Evolutionary conservation across 2,329 filamentous ascomycete genomes (phyloP).

Genomic region (Phaeoacremonium minimum): DNA sequence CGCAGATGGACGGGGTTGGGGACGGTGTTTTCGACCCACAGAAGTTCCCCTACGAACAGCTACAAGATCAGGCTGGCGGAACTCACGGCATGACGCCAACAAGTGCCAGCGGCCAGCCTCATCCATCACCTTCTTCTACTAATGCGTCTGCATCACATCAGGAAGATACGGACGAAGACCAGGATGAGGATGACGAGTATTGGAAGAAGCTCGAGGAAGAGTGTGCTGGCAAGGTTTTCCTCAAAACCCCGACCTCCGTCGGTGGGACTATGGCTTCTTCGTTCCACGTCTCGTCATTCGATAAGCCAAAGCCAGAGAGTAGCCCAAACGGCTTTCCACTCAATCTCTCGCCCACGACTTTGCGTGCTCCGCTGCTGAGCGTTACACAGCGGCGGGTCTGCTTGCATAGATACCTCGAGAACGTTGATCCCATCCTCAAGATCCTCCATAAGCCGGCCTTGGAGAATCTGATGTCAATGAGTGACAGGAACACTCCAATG

Average conservation of each 20-base stretch:
- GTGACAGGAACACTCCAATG: neutral
- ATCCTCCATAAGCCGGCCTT: conserved; percentile 7
- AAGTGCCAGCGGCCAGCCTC: too few species aligned
- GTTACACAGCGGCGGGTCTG: conserved; percentile 4
- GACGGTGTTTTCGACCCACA: neutral
- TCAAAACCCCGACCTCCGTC: neutral
- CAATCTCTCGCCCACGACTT: neutral
- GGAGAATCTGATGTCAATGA: conserved; percentile 1
- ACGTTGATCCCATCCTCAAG: conserved; percentile 6
- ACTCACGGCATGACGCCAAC: too few species aligned
- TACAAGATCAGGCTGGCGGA: neutral
- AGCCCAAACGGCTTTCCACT: neutral
- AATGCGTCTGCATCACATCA: too few species aligned
- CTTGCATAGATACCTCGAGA: conserved; percentile 5
- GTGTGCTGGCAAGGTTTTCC: neutral
- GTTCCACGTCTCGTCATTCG: too few species aligned
- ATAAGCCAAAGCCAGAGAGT: too few species aligned
- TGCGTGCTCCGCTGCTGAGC: neutral
- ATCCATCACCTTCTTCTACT: too few species aligned
- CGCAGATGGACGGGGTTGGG: neutral
- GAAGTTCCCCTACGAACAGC: neutral
- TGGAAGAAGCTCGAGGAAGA: neutral
- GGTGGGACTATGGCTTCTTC: too few species aligned
- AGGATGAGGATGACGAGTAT: conserved; percentile 24
- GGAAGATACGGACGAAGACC: conserved; percentile 27